Percentiles rank a stretch among this genome's conserved stretches.
Evolutionary conservation across 2,329 filamentous ascomycete genomes (phyloP).

Genomic region (Pestalotiopsis sp.): DNA sequence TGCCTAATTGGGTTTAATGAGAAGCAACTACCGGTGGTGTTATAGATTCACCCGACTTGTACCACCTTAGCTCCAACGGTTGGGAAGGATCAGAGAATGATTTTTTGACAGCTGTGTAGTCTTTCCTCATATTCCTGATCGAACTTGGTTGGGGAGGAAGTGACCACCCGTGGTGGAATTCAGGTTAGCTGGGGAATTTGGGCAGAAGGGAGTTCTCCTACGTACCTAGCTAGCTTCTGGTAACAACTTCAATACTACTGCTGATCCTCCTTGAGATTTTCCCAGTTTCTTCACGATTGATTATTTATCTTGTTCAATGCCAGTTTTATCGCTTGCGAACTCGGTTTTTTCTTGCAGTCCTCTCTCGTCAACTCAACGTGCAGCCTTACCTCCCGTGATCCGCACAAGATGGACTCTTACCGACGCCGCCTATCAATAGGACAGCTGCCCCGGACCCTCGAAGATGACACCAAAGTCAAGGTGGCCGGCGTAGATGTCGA

Average conservation of each 20-base stretch:
- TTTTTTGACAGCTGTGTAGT: not conserved
- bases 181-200: too few species aligned
- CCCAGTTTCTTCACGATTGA: too few species aligned
- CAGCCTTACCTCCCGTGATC: not conserved
- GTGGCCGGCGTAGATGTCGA: not conserved
- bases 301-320: too few species aligned
- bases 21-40: not conserved
- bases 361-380: not conserved
- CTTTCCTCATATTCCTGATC: not conserved
- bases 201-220: too few species aligned
- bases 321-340: too few species aligned
- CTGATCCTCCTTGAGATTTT: too few species aligned
- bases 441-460: not conserved
- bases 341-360: not conserved
- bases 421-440: not conserved
- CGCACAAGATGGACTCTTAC: not conserved
- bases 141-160: not conserved
- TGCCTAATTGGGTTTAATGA: not conserved
- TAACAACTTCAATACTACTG: too few species aligned
- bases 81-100: not conserved
- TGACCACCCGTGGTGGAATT: too few species aligned
- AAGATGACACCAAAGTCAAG: conserved; percentile 4
- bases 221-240: too few species aligned
- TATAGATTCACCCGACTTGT: not conserved
- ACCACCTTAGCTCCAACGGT: not conserved